A percentile compares a stretch with the other conserved stretches of the same genome.
phyloP scores from a whole-genome alignment of 306 rosid genomes.

The Pachyrhizus erosus region DNA sequence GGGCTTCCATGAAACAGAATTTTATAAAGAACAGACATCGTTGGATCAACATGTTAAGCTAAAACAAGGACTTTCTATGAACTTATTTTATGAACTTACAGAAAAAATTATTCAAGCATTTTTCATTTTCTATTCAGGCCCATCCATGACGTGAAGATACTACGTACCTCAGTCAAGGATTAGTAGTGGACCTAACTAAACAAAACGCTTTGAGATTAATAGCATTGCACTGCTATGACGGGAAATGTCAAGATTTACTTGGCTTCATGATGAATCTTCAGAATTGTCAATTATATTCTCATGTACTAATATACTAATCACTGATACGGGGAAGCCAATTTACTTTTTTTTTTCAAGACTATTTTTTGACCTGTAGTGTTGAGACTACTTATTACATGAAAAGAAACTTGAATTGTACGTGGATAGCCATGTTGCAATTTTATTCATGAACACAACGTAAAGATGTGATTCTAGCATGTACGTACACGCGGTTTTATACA shows the following conservation, averaged over 20 bases:
- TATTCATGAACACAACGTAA: background rate
- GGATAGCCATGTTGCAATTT: background rate
- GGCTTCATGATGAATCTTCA: background rate
- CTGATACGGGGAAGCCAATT: background rate
- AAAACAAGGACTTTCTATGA: background rate
- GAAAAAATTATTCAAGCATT: background rate
- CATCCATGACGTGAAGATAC: constrained; percentile 91
- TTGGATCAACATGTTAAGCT: constrained; percentile 5
- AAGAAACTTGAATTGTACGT: background rate
- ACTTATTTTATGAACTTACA: constrained; percentile 5
- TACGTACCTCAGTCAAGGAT: constrained; percentile 81
- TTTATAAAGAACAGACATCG: background rate
- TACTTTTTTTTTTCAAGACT: background rate
- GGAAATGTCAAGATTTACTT: background rate
- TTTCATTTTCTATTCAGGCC: constrained; percentile 64
- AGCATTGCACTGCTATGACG: background rate
- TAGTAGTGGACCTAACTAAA: constrained; percentile 31
- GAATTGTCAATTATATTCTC: background rate
- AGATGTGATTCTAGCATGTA: background rate
- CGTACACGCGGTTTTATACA: background rate
- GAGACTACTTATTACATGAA: background rate
- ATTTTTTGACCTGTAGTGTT: background rate
- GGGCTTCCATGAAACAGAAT: background rate
- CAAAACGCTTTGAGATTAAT: background rate
- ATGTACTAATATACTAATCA: background rate